Base-by-base conservation (phyloP, 805 yeast species). In the Sugiyamaella qingdaonensis region DNA sequence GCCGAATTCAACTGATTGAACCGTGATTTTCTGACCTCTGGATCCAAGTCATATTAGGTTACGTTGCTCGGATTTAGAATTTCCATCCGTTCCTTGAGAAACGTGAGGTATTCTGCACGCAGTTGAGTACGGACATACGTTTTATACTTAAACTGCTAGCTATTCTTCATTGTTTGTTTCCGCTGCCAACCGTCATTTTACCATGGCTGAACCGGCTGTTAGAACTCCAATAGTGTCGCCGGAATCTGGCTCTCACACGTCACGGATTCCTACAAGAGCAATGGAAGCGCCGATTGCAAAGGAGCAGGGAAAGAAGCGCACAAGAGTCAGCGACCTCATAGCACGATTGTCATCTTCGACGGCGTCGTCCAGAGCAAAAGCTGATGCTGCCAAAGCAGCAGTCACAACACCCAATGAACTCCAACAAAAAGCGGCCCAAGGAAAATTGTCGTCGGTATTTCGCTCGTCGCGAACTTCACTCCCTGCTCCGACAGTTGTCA, bases 261-360 rank as follows among this genome's bases (percentile, higher is more conserved):
- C 43, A 4, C 19, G 43, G 8, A 39, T 39, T 10, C 43, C 43
- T 9, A 39, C 43, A 13, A 39, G 19, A 21, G 11, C 19, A 5
- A 4, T 21, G 14, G 13, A 16, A 4, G 5, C 43, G 24, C 43
- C 43, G 24, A 13, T 16, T n/a, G 43, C 13, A 4, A 39, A 39
- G 43, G 43, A 39, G 4, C 5, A 13, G 13, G 24, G 4, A n/a
- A 58, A 58, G 35, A 46, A 56, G 9, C 48, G 58, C 44, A 58
- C 64, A 32, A 52, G 62, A 32, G 63, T 66, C 11, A 57, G 68
- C 4, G 70, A 66, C 16, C 48, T 67, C 41, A 54, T 67, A 3
- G 54, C 68, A 10, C 57, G 70, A 18, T 57, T 67, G 43, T 65
- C 69, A 2, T 52, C 65, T 27, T 62, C 65, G 11, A 66, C 68